phyloP scores from a whole-genome alignment of 2,329 filamentous ascomycete species.

The Nemania sp. region DNA sequence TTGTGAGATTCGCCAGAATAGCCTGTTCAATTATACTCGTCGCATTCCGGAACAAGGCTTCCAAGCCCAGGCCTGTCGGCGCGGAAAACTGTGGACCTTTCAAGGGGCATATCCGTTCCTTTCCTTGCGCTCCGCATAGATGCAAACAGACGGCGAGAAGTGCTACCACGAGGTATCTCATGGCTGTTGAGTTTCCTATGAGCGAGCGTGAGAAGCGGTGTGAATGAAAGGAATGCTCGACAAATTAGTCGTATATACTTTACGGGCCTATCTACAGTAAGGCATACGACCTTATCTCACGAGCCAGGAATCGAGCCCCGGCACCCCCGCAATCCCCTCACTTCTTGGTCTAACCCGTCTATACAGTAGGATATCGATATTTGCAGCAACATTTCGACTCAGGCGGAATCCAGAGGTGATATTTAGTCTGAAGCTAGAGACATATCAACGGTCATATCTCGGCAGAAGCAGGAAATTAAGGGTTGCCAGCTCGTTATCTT shows the following conservation, averaged over 20 bases:
- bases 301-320: background rate
- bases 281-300: slow-evolving; percentile 12
- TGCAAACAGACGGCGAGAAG: background rate
- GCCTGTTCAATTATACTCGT: slow-evolving; percentile 14
- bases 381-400: no score
- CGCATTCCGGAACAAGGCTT: slow-evolving; percentile 18
- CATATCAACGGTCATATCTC: no score
- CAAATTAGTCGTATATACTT: background rate
- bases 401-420: no score
- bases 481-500: no score
- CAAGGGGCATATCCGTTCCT: slow-evolving; percentile 28
- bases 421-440: no score
- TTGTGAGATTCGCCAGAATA: slow-evolving; percentile 17
- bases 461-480: no score
- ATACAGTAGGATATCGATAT: no score
- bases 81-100: slow-evolving; percentile 31
- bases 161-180: background rate
- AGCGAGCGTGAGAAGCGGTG: background rate
- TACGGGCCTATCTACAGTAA: slow-evolving; percentile 3
- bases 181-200: background rate
- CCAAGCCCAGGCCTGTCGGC: slow-evolving; percentile 21
- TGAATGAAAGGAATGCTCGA: background rate
- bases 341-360: background rate
- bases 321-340: slow-evolving; percentile 10
- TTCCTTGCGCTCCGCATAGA: slow-evolving; percentile 10